Evolutionary conservation across 176 grass and related monocot genomes (phyloP), one percentile per base, ranked within the genome.

Genomic region (Neostapfia colusana): DNA sequence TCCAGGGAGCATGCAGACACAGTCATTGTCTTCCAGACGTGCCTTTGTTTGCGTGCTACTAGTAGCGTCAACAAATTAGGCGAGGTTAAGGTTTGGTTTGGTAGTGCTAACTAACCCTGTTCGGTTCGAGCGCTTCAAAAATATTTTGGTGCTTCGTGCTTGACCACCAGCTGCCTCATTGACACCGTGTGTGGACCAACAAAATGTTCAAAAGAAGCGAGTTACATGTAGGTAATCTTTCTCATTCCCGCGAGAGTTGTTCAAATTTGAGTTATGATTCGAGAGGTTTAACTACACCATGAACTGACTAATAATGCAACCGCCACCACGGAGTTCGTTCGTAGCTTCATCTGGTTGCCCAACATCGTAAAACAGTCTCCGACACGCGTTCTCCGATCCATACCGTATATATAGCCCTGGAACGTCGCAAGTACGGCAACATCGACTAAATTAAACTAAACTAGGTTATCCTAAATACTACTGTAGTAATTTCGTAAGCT

Each of bases 1-100:
- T 31, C 40, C 38, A 15, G 9, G 7, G n/a, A 12, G n/a, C n/a
- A n/a, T n/a, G n/a, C n/a, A n/a, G n/a, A n/a, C n/a, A n/a, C 59
- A 10, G 72, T 81, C 84, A 65, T 76, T 76, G 44, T 81, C 70
- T 45, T 7, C 45, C 37, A 17, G 42, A 45, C 13, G 78, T 77
- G 72, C 16, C 46, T 21, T 83, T 81, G 48, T 79, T 46, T 57
- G 45, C 13, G 36, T 70, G 10, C 53, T 21, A 56, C n/a, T 7
- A 7, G 4, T 37, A 44, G 60, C 40, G 5, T 26, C 14, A 34
- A 18, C 39, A 37, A 57, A 49, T 20, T 70, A 48, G 9, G 3
- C 0, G 28, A 36, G 39, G 23, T 12, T 36, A 69, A 44, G 10
- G 56, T 6, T 50, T 26, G 56, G 46, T 7, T 53, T 36, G 48